Evolutionary conservation across 306 rosid species (phyloP), one percentile per base, ranked within the genome.

Genomic region (Comarum palustre): DNA sequence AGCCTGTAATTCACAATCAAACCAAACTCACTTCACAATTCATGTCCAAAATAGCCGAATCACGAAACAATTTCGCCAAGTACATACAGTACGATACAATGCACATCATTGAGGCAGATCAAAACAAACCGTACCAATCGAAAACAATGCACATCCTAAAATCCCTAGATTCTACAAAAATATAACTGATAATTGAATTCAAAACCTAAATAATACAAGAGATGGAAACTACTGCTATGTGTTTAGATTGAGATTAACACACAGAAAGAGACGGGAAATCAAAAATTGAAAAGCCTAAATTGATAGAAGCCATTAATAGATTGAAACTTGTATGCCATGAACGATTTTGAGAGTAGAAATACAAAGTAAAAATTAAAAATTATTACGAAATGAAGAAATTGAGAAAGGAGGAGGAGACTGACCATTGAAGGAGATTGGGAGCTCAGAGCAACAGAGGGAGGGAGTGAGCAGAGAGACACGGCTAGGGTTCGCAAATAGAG

Each of bases 1-100:
- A 9, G 39, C 96, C 96, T 89, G 41, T 24, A 29, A 61, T 16
- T n/a, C 16, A 58, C 19, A 14, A 59, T 72, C 0, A 0, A 39
- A 45, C 7, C 59, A 25, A 4, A 16, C 11, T 27, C 7, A 15
- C n/a, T 42, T 12, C 0, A 19, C 12, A 64, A 39, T 39, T 5
- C 50, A 52, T 15, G 50, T 36, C 1, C 5, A 14, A 48, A 25
- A 22, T 17, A 68, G 16, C 17, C 25, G 24, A 67, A 15, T 24
- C 39, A 3, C 25, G 2, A 68, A 4, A 22, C 34, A 69, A 59
- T 52, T 6, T 34, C 36, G 48, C 17, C 17, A 52, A 34, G 32
- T 22, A 54, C 10, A 36, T 22, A 54, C 10, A 36, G 1, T 25
- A 52, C 3, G 5, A 25, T 0, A 71, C 51, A 54, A 54, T 15